Evolutionary conservation across 805 yeast species (phyloP), one percentile per base, ranked within the genome.

Genomic region (Metschnikowia henanensis): DNA sequence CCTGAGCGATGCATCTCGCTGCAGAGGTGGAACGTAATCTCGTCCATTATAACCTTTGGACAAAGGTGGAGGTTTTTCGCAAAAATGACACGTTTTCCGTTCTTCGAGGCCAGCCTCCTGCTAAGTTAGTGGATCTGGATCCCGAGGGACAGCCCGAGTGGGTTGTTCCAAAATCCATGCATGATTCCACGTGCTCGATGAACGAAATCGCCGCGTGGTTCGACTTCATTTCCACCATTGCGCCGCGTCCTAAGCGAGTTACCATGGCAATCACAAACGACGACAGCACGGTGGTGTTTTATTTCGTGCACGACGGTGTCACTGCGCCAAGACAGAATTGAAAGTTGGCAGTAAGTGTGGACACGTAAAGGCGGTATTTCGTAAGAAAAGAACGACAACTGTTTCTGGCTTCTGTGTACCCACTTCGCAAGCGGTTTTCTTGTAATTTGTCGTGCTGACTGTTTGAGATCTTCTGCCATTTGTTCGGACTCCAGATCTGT

Each of bases 281-380:
- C 43, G 94, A 85, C 58, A 83, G 88, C 2, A 81, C 90, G 0
- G 72, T 83, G 16, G 83, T 83, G n/a, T 85, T 80, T 53, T 84
- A 85, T 59, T 77, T 78, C 58, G 70, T 82, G 15, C 79, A 83
- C 58, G 80, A 79, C 53, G 91, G 91, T 4, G 62, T 84, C 8
- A 79, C 73, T 26, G 79, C 79, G 58, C 91, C 91, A 1, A 72
- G 77, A 45, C 79, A 76, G 54, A 79, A 78, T 49, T 80, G 21
- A 10, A 22, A n/a, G n/a, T n/a, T n/a, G n/a, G n/a, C n/a, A n/a
- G n/a, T n/a, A n/a, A n/a, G n/a, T n/a, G n/a, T n/a, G n/a, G n/a
- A n/a, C n/a, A n/a, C n/a, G n/a, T n/a, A n/a, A n/a, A n/a, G n/a
- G n/a, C n/a, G n/a, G n/a, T n/a, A n/a, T n/a, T n/a, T n/a, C n/a